These are phyloP conservation scores for Pseudogymnoascus sp. DNA, from an alignment of 2,329 filamentous ascomycete genomes.

Conservation along the genomic window DNA sequence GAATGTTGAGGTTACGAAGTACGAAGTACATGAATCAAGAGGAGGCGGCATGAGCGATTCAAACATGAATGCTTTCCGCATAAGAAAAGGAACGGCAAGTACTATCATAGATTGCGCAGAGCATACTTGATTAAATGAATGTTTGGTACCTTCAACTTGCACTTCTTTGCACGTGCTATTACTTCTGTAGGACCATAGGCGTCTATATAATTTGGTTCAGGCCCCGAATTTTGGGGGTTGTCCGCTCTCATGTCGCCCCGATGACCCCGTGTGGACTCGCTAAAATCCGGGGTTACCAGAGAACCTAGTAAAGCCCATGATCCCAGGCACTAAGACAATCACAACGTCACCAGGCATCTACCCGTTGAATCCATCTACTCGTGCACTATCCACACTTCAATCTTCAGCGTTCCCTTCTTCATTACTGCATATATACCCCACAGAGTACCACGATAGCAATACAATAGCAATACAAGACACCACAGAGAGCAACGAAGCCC, in stretches of 20 bases:
- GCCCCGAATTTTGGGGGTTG: background rate
- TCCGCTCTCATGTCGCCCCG: background rate
- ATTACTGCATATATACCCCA: conserved; percentile 4
- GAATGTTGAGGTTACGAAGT: background rate
- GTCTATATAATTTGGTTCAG: background rate
- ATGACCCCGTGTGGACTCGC: background rate
- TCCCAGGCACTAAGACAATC: background rate
- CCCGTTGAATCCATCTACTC: background rate
- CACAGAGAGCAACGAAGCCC: background rate
- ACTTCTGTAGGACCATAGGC: background rate
- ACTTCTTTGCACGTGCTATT: background rate
- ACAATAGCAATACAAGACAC: background rate
- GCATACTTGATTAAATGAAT: background rate
- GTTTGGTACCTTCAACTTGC: background rate
- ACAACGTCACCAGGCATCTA: background rate
- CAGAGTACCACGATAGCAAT: background rate
- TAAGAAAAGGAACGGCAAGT: background rate
- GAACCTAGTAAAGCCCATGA: background rate
- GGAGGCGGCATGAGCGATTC: background rate
- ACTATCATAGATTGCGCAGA: conserved; percentile 4
- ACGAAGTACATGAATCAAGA: conserved; percentile 1
- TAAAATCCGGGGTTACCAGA: background rate
- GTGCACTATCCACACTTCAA: background rate
- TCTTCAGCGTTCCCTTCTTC: background rate
- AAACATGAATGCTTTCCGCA: background rate